Base-by-base conservation (phyloP, 1,139 yeast species). In the Kazachstania sp. region DNA sequence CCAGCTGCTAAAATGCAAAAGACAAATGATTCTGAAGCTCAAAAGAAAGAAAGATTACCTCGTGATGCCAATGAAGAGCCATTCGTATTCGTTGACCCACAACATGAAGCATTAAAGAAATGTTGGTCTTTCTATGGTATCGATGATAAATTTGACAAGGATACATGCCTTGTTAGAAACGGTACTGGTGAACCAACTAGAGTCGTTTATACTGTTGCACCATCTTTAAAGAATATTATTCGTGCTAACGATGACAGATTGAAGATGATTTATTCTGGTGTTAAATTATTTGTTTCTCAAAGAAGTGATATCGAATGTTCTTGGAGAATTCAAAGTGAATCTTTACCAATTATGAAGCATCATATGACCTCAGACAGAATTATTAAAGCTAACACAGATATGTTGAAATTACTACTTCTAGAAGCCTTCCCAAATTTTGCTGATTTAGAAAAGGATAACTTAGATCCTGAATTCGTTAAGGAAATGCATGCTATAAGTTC, bases 251-350 rank as follows among this genome's bases (percentile, higher is more conserved):
- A 86, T 48, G 80, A 78, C 60, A 86, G 85, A 66, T 71, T 90
- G 63, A 90, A 90, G 73, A 76, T 92, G 51, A 81, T 92, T 43
- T 95, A 90, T 59, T 86, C 95, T 6, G 99, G 98, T 58, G 83
- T 90, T 56, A 88, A 86, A 66, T 71, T 92, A 60, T 92, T 94
- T 68, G 90, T 88, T 16, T 77, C 94, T 37, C 98, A 94, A 71
- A 83, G 92, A 71, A 83, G 85, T 56, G 95, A 85, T 53, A 73
- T 81, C 44, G 73, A 71, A 45, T 78, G 83, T 60, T 72, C 76
- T 47, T 94, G 98, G 98, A 81, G 99, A 71, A 84, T 90, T 31
- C 97, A 92, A 69, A 81, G 83, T 62, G 98, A 94, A 68, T 83
- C 83, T 52, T 67, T 86, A 60, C 77, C 84, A 67, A 69, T 86